Percentiles rank a stretch among this genome's conserved stretches.
These are phyloP conservation scores for Capsaspora owczarzaki DNA, from an alignment of 78 protist species.

Conservation along the genomic window DNA sequence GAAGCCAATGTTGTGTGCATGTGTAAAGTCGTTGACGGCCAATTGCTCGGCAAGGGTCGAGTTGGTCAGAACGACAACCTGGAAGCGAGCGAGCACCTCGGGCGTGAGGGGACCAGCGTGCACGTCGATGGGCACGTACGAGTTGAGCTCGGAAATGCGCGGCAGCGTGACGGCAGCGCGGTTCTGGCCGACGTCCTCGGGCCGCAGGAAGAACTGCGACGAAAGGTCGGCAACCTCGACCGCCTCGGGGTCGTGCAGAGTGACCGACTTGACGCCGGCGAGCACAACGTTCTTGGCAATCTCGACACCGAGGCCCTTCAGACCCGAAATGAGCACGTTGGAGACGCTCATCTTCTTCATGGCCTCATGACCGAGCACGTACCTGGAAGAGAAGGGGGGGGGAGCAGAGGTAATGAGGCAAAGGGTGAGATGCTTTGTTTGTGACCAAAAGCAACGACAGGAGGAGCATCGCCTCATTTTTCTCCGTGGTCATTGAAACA, in stretches of 20 bases:
- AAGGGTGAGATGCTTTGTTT: background rate
- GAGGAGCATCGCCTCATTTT: background rate
- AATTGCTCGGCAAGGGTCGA: constrained; percentile 23
- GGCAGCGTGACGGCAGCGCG: constrained; percentile 45
- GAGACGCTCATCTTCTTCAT: constrained; percentile 59
- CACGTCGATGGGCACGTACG: constrained; percentile 52
- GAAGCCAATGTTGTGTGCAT: constrained; percentile 25
- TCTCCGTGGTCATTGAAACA: background rate
- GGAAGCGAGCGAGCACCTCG: constrained; percentile 16
- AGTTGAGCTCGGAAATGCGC: constrained; percentile 81
- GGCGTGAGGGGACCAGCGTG: constrained; percentile 38
- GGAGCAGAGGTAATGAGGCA: background rate
- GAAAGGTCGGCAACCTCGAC: constrained; percentile 55
- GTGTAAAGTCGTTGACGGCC: constrained; percentile 53
- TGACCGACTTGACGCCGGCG: constrained; percentile 88
- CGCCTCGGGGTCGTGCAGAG: constrained; percentile 67
- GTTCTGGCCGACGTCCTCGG: constrained; percentile 72
- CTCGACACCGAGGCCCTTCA: constrained; percentile 93
- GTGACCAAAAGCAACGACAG: background rate
- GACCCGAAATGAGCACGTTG: constrained; percentile 78
- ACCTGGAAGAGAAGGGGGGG: constrained; percentile 8
- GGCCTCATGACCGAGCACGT: constrained; percentile 77
- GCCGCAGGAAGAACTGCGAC: constrained; percentile 77
- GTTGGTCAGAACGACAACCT: constrained; percentile 47
- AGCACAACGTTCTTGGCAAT: constrained; percentile 95